Evolutionary conservation across 164 flowering plant genomes (phyloP), one percentile per base, ranked within the genome.

Genomic region (Aristolochia contorta): DNA sequence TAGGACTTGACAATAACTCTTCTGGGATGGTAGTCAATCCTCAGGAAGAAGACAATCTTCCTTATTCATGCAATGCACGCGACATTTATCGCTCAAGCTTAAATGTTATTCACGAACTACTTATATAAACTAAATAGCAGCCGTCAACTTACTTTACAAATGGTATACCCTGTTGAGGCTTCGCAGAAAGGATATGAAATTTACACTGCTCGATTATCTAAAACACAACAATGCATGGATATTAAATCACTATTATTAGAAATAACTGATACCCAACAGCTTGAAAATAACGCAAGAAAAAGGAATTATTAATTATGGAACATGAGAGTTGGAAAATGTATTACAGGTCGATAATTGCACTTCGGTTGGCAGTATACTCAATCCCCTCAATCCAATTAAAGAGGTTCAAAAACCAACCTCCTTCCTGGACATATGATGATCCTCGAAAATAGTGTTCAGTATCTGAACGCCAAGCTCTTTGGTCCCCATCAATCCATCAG

Each of bases 121-220:
- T n/a, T 13, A 22, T 1, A 53, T 12, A 12, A 52, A 22, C 22
- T 8, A 53, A 22, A 53, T 14, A 53, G 12, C 56, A 6, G 18
- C 9, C 22, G 32, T 32, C 45, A 56, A 61, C 21, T 62, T 78
- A 85, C 97, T 80, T 85, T 69, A 82, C 75, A 25, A 87, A 72
- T 54, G 82, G 70, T 64, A 69, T 67, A 73, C 81, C 74, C 65
- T 84, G 83, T 47, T 80, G 87, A 65, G 84, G 80, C 80, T 90
- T 85, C 63, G 75, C 61, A 68, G 94, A 85, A 60, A 90, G 87
- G 64, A 87, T 75, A 37, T 80, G 85, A 62, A 81, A 80, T 70
- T 87, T 90, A 80, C 94, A 80, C 62, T 84, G 97, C 71, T 90
- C 90, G 63, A 90, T 80, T 60, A 90, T 82, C 97, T 87, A 81